These are phyloP conservation scores for Daldinia bambusicola DNA, from an alignment of 495 filamentous ascomycete species.

Conservation along the genomic window DNA sequence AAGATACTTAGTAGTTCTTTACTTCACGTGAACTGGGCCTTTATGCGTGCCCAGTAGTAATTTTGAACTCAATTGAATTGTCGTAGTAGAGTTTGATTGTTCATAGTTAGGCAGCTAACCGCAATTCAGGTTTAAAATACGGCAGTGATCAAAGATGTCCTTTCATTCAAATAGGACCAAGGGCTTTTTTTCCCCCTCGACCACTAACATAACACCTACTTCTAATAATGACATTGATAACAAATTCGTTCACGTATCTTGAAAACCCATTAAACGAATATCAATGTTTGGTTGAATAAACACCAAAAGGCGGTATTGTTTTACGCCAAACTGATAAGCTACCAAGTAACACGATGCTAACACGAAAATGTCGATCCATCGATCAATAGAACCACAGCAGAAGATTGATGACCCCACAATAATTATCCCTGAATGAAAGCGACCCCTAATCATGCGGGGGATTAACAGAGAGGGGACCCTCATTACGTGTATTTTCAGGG, in stretches of 20 bases:
- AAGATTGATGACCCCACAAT: conserved; percentile 3
- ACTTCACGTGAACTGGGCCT: neutral
- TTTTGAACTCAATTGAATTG: neutral
- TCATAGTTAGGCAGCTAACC: neutral
- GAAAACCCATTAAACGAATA: neutral
- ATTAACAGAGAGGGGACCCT: conserved; percentile 8
- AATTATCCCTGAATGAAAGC: neutral
- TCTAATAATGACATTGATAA: neutral
- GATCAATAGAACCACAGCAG: neutral
- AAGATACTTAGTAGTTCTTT: neutral
- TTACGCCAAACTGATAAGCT: neutral
- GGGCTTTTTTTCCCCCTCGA: neutral
- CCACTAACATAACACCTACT: neutral
- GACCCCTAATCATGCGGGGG: conserved; percentile 26
- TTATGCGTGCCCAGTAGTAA: neutral
- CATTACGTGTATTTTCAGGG: conserved; percentile 13
- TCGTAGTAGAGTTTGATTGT: neutral
- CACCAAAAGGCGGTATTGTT: conserved; percentile 1
- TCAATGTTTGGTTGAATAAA: neutral
- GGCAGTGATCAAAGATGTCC: too few species aligned
- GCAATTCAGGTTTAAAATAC: too few species aligned
- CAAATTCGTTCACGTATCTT: neutral
- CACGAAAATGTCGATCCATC: neutral
- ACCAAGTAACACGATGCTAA: neutral
- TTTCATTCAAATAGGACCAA: neutral